phyloP scores from a whole-genome alignment of 768 basidiomycete genomes.

The Trametes meyenii region DNA sequence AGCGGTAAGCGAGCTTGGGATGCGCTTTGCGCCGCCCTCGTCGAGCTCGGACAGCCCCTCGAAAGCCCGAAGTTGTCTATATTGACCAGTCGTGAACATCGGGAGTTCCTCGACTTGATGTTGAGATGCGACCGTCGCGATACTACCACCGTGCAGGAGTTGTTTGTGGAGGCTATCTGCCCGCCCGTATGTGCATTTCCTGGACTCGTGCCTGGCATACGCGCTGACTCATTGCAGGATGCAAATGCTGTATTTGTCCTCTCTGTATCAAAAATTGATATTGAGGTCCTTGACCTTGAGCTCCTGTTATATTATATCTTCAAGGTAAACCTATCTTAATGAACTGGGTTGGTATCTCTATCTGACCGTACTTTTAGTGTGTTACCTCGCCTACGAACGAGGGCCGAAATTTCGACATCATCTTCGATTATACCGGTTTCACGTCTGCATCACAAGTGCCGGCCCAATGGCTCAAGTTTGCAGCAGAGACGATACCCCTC shows the following conservation, averaged over 20 bases:
- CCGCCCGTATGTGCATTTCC: not conserved
- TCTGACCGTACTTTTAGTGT: conserved; percentile 41
- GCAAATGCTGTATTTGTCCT: conserved; percentile 60
- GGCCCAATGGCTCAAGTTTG: conserved; percentile 78
- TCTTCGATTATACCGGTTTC: conserved; percentile 84
- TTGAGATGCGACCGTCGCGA: conserved; percentile 59
- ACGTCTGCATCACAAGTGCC: conserved; percentile 76
- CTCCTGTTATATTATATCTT: conserved; percentile 77
- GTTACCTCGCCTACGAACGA: conserved; percentile 51
- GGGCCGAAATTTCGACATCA: conserved; percentile 62
- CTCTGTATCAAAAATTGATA: conserved; percentile 69
- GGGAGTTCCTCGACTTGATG: conserved; percentile 71
- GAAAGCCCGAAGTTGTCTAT: conserved; percentile 66
- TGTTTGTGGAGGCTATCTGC: conserved; percentile 59
- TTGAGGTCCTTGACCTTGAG: conserved; percentile 79
- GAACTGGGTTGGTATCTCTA: not conserved
- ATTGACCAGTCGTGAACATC: conserved; percentile 52
- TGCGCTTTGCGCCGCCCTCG: conserved; percentile 72
- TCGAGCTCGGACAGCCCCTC: conserved; percentile 73
- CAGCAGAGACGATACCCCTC: conserved; percentile 70
- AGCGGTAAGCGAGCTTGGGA: conserved; percentile 87
- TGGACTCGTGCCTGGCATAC: not conserved
- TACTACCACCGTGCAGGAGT: conserved; percentile 61
- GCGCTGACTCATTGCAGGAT: conserved; percentile 35
- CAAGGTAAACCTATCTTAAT: conserved; percentile 50